Evolutionary conservation across 305 asterid species (phyloP), one percentile per base, ranked within the genome.

Genomic region (Vinca major): DNA sequence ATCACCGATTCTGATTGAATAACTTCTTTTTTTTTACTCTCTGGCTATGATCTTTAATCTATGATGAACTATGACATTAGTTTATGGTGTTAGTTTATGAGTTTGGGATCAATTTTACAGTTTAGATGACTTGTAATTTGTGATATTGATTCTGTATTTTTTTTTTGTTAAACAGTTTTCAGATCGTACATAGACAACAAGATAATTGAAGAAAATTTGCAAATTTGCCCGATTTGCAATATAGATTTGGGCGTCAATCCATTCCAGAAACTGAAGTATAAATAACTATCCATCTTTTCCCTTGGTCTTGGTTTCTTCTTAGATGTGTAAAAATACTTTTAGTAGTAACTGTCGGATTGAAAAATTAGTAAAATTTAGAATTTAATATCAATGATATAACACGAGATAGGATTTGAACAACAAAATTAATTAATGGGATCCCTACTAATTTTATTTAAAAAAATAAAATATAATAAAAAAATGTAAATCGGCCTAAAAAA

Each of bases 191-290:
- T 73, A 69, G 40, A 33, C 1, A n/a, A 4, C 4, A 73, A 73
- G 51, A n/a, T 77, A 19, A 69, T 19, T n/a, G 40, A 58, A 69
- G 78, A 65, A 70, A 73, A 52, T 13, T 51, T 54, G 26, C 56
- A 26, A 0, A 40, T n/a, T 7, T 77, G 81, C 50, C 78, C 71
- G 13, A 41, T 53, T 41, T 77, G 81, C 70, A 45, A 70, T 61
- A 33, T 40, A 1, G 75, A 73, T 62, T 48, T 77, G 56, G 78
- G 81, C 9, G 64, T 20, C 61, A 16, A 48, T 17, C 75, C 81
- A 2, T 36, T 48, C 60, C 73, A 70, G 43, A 77, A 62, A 63
- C 51, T 73, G 16, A 77, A 62, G 81, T 77, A 77, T 37, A 57
- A 19, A 62, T 19, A 37, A 3, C 2, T 41, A 41, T 41, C 5